A percentile compares a stretch with the other conserved stretches of the same genome.
phyloP scores from a whole-genome alignment of 2,329 filamentous ascomycete genomes.

The Tolypocladium pustulatum region DNA sequence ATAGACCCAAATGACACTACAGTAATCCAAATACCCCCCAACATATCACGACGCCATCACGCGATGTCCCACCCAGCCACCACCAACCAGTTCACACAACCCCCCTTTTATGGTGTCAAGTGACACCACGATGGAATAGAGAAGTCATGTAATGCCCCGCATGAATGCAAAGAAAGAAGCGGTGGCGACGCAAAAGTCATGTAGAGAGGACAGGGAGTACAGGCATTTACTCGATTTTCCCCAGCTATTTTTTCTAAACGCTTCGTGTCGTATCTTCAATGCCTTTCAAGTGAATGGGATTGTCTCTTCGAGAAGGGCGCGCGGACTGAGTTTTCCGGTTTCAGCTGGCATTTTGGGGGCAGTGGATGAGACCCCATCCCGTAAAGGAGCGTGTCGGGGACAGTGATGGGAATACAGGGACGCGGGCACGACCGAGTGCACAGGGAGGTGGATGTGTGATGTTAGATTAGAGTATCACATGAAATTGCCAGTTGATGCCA shows the following conservation, averaged over 20 bases:
- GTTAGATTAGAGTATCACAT: background rate
- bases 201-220: constrained; percentile 30
- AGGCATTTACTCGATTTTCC: constrained; percentile 16
- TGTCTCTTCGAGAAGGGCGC: constrained; percentile 2
- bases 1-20: constrained; percentile 26
- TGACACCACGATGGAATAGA: constrained; percentile 26
- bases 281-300: constrained; percentile 25
- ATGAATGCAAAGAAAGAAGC: constrained; percentile 16
- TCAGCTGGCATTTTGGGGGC: background rate
- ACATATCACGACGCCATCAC: constrained; percentile 17
- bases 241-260: constrained; percentile 8
- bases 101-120: constrained; percentile 11
- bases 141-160: constrained; percentile 29
- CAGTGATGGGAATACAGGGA: background rate
- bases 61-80: constrained; percentile 2
- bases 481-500: background rate
- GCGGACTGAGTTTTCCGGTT: background rate
- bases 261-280: constrained; percentile 12
- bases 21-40: constrained; percentile 28
- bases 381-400: background rate
- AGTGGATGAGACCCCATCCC: background rate
- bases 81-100: constrained; percentile 3
- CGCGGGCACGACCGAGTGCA: background rate
- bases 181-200: constrained; percentile 28
- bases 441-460: background rate